Conservation (phyloP, 139 green algal genomes). For the Chlorella sp. region DNA sequence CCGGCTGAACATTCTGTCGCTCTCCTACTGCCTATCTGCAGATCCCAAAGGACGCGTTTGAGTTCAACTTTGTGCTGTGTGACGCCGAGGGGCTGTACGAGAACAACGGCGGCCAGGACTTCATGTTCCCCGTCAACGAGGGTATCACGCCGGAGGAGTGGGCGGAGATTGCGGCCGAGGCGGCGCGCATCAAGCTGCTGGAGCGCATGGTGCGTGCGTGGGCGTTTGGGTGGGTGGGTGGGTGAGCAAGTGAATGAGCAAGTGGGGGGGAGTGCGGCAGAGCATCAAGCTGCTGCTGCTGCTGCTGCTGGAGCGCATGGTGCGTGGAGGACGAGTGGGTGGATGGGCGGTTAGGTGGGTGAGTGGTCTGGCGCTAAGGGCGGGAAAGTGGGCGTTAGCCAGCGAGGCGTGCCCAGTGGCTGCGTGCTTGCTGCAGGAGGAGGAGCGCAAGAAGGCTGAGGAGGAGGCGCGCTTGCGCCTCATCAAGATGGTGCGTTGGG, state of each 20-base stretch:
- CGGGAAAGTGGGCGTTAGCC: too few species aligned
- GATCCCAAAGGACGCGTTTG: slow-evolving; percentile 58
- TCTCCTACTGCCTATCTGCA: too few species aligned
- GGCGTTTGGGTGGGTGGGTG: too few species aligned
- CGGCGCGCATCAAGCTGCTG: slow-evolving; percentile 14
- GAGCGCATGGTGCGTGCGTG: slow-evolving; percentile 34
- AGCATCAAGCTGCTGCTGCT: too few species aligned
- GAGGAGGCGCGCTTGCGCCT: neutral
- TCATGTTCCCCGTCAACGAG: slow-evolving; percentile 29
- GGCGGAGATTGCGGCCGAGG: slow-evolving; percentile 26
- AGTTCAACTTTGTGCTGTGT: slow-evolving; percentile 76
- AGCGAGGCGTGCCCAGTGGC: too few species aligned
- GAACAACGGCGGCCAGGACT: slow-evolving; percentile 53
- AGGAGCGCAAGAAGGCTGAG: neutral
- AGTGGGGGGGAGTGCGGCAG: too few species aligned
- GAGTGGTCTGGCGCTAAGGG: too few species aligned
- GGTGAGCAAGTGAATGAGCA: neutral
- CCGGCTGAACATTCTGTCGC: too few species aligned
- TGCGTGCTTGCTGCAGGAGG: neutral
- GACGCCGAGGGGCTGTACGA: slow-evolving; percentile 50
- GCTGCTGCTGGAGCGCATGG: too few species aligned
- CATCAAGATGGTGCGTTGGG: neutral
- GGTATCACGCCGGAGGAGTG: slow-evolving; percentile 52
- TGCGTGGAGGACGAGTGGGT: too few species aligned
- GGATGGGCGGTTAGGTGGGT: too few species aligned